Conservation (phyloP, 116 monocot genomes). For the Cymodocea nodosa region DNA sequence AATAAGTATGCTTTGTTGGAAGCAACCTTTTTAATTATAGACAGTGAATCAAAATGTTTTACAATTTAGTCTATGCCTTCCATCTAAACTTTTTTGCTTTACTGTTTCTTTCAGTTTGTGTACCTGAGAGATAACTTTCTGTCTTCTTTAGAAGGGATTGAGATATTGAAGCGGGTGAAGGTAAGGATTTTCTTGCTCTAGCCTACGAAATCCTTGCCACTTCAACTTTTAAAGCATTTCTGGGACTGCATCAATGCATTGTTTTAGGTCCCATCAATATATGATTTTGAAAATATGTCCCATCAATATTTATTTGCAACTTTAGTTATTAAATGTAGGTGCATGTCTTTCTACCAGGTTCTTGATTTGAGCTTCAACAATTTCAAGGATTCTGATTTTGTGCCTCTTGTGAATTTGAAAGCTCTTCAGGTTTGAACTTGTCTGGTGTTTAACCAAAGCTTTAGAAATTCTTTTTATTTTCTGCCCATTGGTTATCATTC, state of each 20-base stretch:
- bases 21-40: too few relatives aligned
- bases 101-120: conserved; percentile 60
- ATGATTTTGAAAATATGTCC: not conserved
- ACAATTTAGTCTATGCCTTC: not conserved
- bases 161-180: conserved; percentile 75
- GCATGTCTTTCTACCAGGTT: conserved; percentile 31
- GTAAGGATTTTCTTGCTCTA: conserved; percentile 19
- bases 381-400: conserved; percentile 80
- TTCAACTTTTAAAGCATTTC: not conserved
- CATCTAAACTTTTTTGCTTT: not conserved
- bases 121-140: conserved; percentile 98
- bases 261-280: not conserved
- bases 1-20: too few relatives aligned
- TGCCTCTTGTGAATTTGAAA: conserved; percentile 88
- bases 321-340: not conserved
- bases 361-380: conserved; percentile 98
- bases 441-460: not conserved
- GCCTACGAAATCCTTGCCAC: not conserved
- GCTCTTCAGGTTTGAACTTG: conserved; percentile 56
- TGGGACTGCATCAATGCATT: not conserved
- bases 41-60: too few relatives aligned
- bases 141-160: conserved; percentile 91
- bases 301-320: not conserved
- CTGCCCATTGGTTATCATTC: too few relatives aligned
- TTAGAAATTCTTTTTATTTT: not conserved